Evolutionary conservation across 495 filamentous ascomycete species (phyloP).

Genomic region (Astrothelium macrocarpum): DNA sequence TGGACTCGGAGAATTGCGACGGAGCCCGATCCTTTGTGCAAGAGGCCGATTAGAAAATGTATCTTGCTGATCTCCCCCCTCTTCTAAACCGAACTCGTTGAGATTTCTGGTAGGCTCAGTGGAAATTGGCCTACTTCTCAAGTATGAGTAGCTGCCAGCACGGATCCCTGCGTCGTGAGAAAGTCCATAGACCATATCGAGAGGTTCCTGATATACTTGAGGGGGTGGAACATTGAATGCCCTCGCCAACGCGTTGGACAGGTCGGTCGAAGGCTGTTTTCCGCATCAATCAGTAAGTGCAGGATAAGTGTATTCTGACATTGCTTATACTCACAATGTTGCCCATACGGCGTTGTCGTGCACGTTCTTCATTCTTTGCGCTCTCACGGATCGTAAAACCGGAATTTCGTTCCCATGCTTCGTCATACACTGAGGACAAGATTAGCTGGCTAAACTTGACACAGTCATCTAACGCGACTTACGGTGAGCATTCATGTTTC

Average conservation of each 20-base stretch:
- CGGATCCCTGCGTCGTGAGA: background rate
- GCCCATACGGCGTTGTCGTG: background rate
- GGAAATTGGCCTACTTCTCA: too few species aligned
- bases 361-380: slow-evolving; percentile 2
- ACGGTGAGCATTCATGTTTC: background rate
- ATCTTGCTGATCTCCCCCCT: too few species aligned
- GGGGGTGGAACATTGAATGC: too few species aligned
- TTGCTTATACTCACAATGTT: background rate
- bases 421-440: background rate
- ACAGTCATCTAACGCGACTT: background rate
- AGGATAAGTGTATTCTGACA: background rate
- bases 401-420: slow-evolving; percentile 1
- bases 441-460: background rate
- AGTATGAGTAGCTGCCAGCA: too few species aligned
- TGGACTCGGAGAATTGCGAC: too few species aligned
- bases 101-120: too few species aligned
- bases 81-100: too few species aligned
- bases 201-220: too few species aligned
- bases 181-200: too few species aligned
- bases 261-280: background rate
- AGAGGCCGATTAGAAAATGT: too few species aligned
- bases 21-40: too few species aligned
- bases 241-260: background rate
- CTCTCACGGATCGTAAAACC: background rate
- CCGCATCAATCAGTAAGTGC: background rate